Base-by-base conservation (phyloP, 2,329 filamentous ascomycete genomes). In the Delphinella strobiligena region DNA sequence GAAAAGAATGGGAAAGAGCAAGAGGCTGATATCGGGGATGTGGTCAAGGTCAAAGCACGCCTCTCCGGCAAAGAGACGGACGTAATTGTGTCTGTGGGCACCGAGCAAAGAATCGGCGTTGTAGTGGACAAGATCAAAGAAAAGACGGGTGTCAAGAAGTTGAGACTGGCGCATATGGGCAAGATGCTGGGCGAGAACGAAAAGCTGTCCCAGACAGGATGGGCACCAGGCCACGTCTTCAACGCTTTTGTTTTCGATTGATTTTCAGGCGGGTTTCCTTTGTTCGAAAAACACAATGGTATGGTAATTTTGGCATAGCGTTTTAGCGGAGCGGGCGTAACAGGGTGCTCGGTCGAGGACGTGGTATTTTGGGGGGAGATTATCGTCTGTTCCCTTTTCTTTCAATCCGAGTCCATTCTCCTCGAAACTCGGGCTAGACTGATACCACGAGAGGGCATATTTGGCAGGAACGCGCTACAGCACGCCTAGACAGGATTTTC, bases 161-260 rank as follows among this genome's bases (percentile, higher is more conserved):
- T 94, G 37, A 75, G 76, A 39, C 72, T 94, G 43, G 79, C 77
- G 15, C 93, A 93, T 57, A 71, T 91, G 60, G 88, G 88, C 49
- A 85, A 78, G 55, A 74, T 88, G 37, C 70, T 94, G 34, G 77
- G 78, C 47, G 83, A 89, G 47, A 69, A 70, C 39, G 56, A 73
- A 15, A 70, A 79, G 1, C 64, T 94, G 14, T 59, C 67, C 33
- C 70, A 72, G 3, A 81, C 91, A 50, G 82, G 81, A 36, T 94
- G 84, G 82, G 74, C 78, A 50, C 69, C 73, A 45, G 82, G 78
- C 27, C 73, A 91, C 54, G 67, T 91, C 24, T 63, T 93, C 40
- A 91, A 88, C 55, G 86, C 80, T 16, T 66, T 91, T 43, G 74
- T 91, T 38, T 78, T 65, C 43, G 50, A 47, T 8, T 46, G 37